Evolutionary conservation across 495 filamentous ascomycete species (phyloP).

Genomic region (Lophiotrema nucula): DNA sequence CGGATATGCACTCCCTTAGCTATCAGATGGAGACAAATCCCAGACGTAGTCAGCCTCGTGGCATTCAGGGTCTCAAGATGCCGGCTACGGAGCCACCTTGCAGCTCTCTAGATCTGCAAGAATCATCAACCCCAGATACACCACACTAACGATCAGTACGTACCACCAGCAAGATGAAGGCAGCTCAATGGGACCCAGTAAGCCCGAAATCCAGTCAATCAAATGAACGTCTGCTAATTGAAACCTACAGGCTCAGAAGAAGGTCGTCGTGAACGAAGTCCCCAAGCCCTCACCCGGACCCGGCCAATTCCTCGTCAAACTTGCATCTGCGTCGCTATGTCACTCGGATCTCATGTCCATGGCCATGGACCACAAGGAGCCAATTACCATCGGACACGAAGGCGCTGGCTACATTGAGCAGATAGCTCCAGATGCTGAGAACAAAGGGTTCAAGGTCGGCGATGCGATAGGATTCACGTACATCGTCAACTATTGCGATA

Average conservation of each 20-base stretch:
- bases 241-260: conserved; percentile 16
- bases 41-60: no score
- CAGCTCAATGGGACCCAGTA: conserved; percentile 29
- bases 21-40: no score
- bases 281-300: conserved; percentile 24
- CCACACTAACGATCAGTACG: no score
- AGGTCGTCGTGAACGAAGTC: conserved; percentile 30
- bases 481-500: conserved; percentile 31
- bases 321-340: conserved; percentile 35
- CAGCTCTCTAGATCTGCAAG: no score
- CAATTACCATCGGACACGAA: conserved; percentile 37
- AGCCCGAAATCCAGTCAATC: background rate
- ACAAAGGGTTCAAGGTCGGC: conserved; percentile 38
- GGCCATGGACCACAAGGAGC: conserved; percentile 30
- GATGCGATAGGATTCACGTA: conserved; percentile 33
- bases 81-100: no score
- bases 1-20: no score
- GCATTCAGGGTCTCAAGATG: no score
- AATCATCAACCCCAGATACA: no score
- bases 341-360: conserved; percentile 36
- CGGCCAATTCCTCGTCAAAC: conserved; percentile 35
- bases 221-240: background rate
- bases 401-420: conserved; percentile 28
- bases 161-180: conserved; percentile 20
- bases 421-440: conserved; percentile 18